Evolutionary conservation across 1,284 basidiomycete genomes (phyloP).

Genomic region (Inonotus hispidus): DNA sequence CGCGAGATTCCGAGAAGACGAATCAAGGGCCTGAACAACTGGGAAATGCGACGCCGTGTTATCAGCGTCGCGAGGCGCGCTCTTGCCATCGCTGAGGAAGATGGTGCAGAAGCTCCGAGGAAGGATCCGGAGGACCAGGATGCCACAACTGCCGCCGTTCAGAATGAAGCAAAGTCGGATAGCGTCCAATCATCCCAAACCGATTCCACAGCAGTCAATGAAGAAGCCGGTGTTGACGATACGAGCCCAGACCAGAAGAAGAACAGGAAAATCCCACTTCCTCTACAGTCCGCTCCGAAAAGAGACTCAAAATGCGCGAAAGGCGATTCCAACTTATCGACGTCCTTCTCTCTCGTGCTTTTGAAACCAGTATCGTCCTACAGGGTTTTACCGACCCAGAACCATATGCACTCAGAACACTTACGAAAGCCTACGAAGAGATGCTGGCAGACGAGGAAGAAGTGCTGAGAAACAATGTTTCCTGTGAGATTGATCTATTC

Average conservation of each 20-base stretch:
- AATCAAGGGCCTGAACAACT: neutral
- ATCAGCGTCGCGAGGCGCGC: neutral
- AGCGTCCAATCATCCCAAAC: neutral
- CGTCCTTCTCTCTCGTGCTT: constrained; percentile 10
- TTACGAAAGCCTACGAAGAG: neutral
- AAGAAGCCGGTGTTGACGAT: neutral
- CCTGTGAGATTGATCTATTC: neutral
- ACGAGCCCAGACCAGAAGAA: neutral
- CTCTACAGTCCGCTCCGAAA: neutral
- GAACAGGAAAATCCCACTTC: neutral
- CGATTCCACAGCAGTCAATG: neutral
- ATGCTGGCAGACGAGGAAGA: constrained; percentile 4
- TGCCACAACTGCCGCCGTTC: neutral
- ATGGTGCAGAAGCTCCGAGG: neutral
- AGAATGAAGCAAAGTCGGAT: neutral
- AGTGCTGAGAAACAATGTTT: neutral
- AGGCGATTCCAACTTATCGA: constrained; percentile 5
- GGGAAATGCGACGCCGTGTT: constrained; percentile 2
- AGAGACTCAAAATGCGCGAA: constrained; percentile 7
- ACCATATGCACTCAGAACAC: neutral
- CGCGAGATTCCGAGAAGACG: neutral
- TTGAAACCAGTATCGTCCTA: neutral
- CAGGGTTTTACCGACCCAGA: neutral
- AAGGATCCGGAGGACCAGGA: neutral
- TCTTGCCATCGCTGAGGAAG: neutral